Evolutionary conservation across 2,329 filamentous ascomycete genomes (phyloP).

Genomic region (Samsoniella hepiali): DNA sequence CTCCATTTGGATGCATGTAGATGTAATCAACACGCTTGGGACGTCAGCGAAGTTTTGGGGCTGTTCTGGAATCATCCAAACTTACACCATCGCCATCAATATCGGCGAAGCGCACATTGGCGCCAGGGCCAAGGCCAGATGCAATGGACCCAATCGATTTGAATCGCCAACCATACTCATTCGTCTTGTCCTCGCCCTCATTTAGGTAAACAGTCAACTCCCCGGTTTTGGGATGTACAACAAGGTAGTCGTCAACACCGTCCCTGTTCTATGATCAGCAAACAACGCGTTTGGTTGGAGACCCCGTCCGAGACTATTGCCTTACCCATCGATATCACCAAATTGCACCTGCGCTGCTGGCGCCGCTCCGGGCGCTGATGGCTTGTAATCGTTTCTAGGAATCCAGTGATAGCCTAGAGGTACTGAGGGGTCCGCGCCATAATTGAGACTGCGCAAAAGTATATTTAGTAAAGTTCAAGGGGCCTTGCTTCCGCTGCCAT

Average conservation of each 20-base stretch:
- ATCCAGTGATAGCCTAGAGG: conserved; percentile 1
- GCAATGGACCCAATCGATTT: conserved; percentile 17
- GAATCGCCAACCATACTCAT: conserved; percentile 2
- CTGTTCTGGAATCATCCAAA: no score
- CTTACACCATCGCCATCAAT: conserved; percentile 25
- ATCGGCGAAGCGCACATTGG: conserved; percentile 22
- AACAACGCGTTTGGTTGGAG: background rate
- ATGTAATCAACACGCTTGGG: conserved; percentile 20
- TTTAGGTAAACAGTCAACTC: conserved; percentile 15
- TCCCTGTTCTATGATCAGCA: conserved; percentile 8
- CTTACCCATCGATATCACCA: conserved; percentile 19
- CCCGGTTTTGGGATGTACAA: conserved; percentile 16
- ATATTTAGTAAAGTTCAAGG: no score
- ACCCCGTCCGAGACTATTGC: no score
- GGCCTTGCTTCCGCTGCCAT: no score
- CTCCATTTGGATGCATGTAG: conserved; percentile 13
- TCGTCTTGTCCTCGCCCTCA: background rate
- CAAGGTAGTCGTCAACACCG: conserved; percentile 18
- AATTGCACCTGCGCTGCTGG: conserved; percentile 16
- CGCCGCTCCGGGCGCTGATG: conserved; percentile 19
- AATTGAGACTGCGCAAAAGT: no score
- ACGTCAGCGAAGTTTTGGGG: background rate
- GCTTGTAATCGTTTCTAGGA: conserved; percentile 11
- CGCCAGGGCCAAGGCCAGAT: conserved; percentile 20
- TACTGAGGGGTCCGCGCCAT: background rate